phyloP scores from a whole-genome alignment of 176 grass and related monocot genomes.

The Triticum monococcum region DNA sequence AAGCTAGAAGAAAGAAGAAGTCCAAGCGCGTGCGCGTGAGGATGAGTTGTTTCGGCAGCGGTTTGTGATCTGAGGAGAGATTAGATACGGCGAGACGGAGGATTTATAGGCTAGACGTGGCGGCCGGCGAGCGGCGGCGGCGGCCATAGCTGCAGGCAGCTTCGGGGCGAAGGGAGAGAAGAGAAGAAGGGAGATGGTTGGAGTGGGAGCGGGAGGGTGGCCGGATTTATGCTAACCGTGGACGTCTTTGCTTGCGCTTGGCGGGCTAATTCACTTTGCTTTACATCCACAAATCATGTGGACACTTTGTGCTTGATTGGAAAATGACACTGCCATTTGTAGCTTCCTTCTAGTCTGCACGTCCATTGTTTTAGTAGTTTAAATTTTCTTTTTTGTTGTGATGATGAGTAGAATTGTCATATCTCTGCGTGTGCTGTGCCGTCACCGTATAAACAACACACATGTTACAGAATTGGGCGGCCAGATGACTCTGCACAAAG shows the following conservation, averaged over 20 bases:
- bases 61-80: neutral
- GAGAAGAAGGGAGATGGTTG: slow-evolving; percentile 29
- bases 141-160: neutral
- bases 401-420: too few relatives aligned
- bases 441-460: too few relatives aligned
- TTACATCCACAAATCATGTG: too few relatives aligned
- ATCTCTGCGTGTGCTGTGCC: too few relatives aligned
- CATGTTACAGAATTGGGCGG: too few relatives aligned
- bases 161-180: neutral
- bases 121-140: neutral
- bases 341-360: too few relatives aligned
- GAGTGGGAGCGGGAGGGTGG: slow-evolving; percentile 32
- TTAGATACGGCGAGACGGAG: neutral
- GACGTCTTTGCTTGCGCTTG: neutral
- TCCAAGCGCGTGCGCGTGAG: neutral
- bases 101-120: slow-evolving; percentile 32
- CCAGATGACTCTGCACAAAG: too few relatives aligned
- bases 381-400: too few relatives aligned
- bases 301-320: too few relatives aligned
- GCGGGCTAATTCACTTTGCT: neutral
- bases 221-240: slow-evolving; percentile 19
- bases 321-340: too few relatives aligned
- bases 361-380: too few relatives aligned
- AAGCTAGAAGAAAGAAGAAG: neutral
- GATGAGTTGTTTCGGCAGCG: neutral